Percentiles rank a stretch among this genome's conserved stretches.
These are phyloP conservation scores for Saccharum hybrid DNA, from an alignment of 202 grass and related monocot genomes.

Conservation along the genomic window DNA sequence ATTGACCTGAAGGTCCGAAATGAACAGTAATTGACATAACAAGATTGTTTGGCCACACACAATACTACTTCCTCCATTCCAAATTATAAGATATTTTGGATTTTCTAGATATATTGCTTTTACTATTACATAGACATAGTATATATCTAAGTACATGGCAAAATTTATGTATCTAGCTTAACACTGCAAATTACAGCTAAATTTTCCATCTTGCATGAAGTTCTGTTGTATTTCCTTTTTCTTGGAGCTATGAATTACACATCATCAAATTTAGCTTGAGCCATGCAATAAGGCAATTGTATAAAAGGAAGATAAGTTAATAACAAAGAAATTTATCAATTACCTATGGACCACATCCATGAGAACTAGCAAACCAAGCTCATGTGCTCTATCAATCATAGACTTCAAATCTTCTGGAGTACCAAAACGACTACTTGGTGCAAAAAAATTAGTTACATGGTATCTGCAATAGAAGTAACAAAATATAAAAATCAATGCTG, in stretches of 20 bases:
- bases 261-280: too few species aligned
- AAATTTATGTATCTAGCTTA: neutral
- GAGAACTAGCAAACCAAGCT: slow-evolving; percentile 88
- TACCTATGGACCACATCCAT: slow-evolving; percentile 99
- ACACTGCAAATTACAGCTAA: neutral
- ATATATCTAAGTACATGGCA: neutral
- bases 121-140: neutral
- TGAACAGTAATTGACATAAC: neutral
- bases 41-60: neutral
- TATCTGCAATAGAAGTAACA: slow-evolving; percentile 70
- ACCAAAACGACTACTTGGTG: slow-evolving; percentile 98
- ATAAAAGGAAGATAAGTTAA: neutral
- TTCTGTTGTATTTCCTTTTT: neutral
- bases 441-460: slow-evolving; percentile 99
- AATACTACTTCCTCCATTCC: neutral
- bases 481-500: slow-evolving; percentile 5
- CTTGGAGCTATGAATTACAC: too few species aligned
- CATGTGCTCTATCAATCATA: slow-evolving; percentile 94
- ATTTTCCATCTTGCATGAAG: neutral
- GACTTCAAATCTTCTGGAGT: slow-evolving; percentile 99
- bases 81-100: too few species aligned
- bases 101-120: neutral
- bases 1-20: neutral
- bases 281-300: neutral
- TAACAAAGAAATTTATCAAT: slow-evolving; percentile 30